These are phyloP conservation scores for Phylloporus sp. DNA, from an alignment of 768 basidiomycete genomes.

Conservation along the genomic window DNA sequence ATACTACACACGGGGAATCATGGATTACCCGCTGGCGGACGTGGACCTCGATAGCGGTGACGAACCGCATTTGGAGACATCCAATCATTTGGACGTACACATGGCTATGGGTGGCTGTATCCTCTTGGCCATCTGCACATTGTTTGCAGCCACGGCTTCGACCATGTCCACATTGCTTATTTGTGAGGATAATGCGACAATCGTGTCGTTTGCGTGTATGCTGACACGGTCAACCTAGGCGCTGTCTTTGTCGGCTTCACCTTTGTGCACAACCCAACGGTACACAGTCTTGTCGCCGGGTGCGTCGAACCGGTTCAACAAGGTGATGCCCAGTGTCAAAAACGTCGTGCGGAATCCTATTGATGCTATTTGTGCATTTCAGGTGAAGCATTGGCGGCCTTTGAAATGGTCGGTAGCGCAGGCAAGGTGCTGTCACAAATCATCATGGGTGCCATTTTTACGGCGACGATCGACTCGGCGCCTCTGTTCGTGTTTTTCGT, in stretches of 20 bases:
- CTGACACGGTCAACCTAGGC: conserved; percentile 12
- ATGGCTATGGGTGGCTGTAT: conserved; percentile 20
- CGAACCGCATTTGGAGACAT: conserved; percentile 2
- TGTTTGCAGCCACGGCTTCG: conserved; percentile 14
- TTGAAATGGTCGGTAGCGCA: conserved; percentile 23
- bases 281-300: conserved; percentile 25
- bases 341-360: neutral
- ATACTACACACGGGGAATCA: conserved; percentile 14
- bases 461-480: conserved; percentile 16
- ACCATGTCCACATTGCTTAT: conserved; percentile 8
- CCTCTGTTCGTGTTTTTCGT: conserved; percentile 25
- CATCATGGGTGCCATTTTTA: conserved; percentile 29
- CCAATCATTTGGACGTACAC: conserved; percentile 29
- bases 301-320: conserved; percentile 28
- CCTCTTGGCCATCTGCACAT: conserved; percentile 7
- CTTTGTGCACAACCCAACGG: conserved; percentile 9
- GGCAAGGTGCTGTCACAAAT: conserved; percentile 24
- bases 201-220: neutral
- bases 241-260: conserved; percentile 12
- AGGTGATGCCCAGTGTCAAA: conserved; percentile 11
- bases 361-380: neutral
- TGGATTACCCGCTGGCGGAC: neutral
- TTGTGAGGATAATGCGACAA: conserved; percentile 3
- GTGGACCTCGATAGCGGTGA: neutral
- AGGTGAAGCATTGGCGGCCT: conserved; percentile 29